Evolutionary conservation across 331 rosid genomes (phyloP), one percentile per base, ranked within the genome.

Genomic region (Malus hybrid): DNA sequence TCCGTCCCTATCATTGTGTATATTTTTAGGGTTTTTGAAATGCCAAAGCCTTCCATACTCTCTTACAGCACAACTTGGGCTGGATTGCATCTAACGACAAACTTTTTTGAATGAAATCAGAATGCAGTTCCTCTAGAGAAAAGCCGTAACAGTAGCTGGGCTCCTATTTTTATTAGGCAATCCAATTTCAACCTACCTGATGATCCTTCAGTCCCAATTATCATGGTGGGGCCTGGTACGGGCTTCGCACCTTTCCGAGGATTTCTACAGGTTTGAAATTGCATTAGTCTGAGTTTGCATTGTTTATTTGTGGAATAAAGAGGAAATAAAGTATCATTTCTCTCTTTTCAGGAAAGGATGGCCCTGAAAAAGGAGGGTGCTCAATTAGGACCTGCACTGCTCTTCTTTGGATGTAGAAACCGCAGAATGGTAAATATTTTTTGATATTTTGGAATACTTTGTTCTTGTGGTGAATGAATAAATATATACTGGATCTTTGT

Each of bases 241-340:
- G 99, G 99, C 76, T 85, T 95, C 54, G 99, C 99, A 59, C 99
- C 99, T 79, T 95, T 95, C 89, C 83, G 99, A 85, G 99, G 99
- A 50, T 95, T 95, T 86, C 82, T 95, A 60, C 99, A 95, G 99
- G 99, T 95, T 64, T 56, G 80, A 60, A 76, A 54, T 62, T 46
- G 19, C 73, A 69, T 34, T 29, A 67, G 16, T 76, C 57, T 34
- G n/a, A 24, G 12, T 72, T 71, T 76, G 74, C 33, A 28, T 32
- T 59, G n/a, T 36, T 36, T 67, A 61, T 78, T 70, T 76, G 69
- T 69, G 22, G n/a, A 73, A 78, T 20, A 68, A 56, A 12, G 68
- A 9, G 29, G 50, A 34, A 50, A 20, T 5, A 24, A 72, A 32
- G 68, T 72, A 14, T 19, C 6, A 39, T 66, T 72, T 73, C 33